A percentile compares a stretch with the other conserved stretches of the same genome.
Evolutionary conservation across 805 yeast species (phyloP).

Genomic region (Sungouiozyma intestinalis): DNA sequence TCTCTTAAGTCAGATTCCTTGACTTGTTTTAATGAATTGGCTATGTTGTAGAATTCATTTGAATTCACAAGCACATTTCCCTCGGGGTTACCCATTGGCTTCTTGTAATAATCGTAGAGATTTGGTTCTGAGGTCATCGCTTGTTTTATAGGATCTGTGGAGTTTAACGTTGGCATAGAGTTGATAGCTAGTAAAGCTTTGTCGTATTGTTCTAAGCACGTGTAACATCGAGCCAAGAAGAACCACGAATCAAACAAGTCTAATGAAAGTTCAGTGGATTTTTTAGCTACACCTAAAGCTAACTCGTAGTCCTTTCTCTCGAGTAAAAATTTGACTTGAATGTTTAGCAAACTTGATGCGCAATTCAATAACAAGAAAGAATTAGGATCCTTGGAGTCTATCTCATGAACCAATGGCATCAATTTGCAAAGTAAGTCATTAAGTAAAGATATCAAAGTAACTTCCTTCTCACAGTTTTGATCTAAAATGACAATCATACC

Average conservation of each 20-base stretch:
- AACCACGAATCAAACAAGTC: constrained; percentile 26
- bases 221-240: constrained; percentile 20
- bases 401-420: constrained; percentile 9
- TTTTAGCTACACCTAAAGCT: constrained; percentile 19
- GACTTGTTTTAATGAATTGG: constrained; percentile 13
- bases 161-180: constrained; percentile 23
- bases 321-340: constrained; percentile 21
- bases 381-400: constrained; percentile 12
- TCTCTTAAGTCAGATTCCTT: constrained; percentile 20
- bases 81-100: constrained; percentile 16
- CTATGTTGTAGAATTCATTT: constrained; percentile 17
- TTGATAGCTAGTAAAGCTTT: constrained; percentile 24
- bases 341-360: constrained; percentile 18
- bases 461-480: constrained; percentile 15
- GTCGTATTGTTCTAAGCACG: constrained; percentile 14
- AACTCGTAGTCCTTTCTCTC: constrained; percentile 16
- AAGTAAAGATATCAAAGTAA: constrained; percentile 14
- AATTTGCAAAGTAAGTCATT: constrained; percentile 14
- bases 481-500: constrained; percentile 18
- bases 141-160: constrained; percentile 16
- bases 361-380: constrained; percentile 18
- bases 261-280: constrained; percentile 20
- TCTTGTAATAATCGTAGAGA: constrained; percentile 15
- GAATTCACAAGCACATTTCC: constrained; percentile 13
- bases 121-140: constrained; percentile 10